These are phyloP conservation scores for Fagus crenata DNA, from an alignment of 306 rosid genomes.

Conservation along the genomic window DNA sequence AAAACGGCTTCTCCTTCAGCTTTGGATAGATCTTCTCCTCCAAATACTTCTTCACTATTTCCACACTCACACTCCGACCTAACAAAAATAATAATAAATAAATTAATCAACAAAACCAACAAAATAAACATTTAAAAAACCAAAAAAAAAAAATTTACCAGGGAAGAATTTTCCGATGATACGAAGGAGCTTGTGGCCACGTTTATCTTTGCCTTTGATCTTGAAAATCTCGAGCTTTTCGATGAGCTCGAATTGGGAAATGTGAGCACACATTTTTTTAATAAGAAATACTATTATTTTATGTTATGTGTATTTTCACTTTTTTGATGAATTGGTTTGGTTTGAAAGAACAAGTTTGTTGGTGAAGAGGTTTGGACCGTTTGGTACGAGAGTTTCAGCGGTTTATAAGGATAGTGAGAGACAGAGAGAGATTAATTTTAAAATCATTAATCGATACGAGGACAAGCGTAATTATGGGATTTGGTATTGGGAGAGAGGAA, in stretches of 20 bases:
- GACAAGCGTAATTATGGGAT: background rate
- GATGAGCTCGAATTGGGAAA: slow-evolving; percentile 57
- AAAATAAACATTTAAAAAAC: background rate
- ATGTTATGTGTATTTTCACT: background rate
- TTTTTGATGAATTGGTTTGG: background rate
- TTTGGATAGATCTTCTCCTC: slow-evolving; percentile 71
- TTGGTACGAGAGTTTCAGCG: background rate
- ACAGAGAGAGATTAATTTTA: background rate
- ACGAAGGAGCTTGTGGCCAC: slow-evolving; percentile 73
- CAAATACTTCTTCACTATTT: slow-evolving; percentile 59
- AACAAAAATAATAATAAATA: background rate
- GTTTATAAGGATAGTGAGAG: background rate
- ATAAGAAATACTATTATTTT: too few relatives aligned
- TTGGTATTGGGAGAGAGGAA: background rate
- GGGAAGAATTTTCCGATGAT: slow-evolving; percentile 82
- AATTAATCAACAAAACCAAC: background rate
- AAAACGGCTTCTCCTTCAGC: slow-evolving; percentile 55
- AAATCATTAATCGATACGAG: background rate
- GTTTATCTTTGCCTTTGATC: slow-evolving; percentile 80
- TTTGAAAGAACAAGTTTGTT: background rate
- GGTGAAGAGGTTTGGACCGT: background rate
- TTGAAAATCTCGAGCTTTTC: slow-evolving; percentile 66
- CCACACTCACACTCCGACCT: slow-evolving; percentile 72
- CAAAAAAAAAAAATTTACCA: slow-evolving; percentile 33
- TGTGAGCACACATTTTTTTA: slow-evolving; percentile 34